These are phyloP conservation scores for Phaffomyces thermotolerans DNA, from an alignment of 805 yeast species.

Conservation along the genomic window DNA sequence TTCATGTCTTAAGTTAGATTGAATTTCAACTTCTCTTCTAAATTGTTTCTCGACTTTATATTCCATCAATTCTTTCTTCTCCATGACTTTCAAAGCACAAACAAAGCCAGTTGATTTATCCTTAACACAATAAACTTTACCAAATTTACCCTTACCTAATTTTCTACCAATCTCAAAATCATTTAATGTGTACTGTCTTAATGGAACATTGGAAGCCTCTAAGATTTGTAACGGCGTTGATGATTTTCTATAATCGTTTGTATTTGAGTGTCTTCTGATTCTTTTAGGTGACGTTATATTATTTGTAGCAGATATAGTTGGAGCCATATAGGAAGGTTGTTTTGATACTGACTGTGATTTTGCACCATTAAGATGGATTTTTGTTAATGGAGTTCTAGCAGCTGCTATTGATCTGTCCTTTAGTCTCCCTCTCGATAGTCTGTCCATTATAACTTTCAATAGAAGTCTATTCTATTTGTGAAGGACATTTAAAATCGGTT, in stretches of 20 bases:
- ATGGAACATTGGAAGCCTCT: slow-evolving; percentile 21
- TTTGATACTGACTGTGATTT: slow-evolving; percentile 2
- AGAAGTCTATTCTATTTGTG: not conserved
- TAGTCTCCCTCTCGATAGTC: not conserved
- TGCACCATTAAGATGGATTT: slow-evolving; percentile 16
- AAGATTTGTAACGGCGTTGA: slow-evolving; percentile 20
- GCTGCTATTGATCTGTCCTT: slow-evolving; percentile 1
- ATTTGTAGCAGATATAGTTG: slow-evolving; percentile 22
- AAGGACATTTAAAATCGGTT: not conserved
- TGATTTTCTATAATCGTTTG: slow-evolving; percentile 7
- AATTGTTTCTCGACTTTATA: slow-evolving; percentile 79
- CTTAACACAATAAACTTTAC: slow-evolving; percentile 82
- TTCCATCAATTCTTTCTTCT: slow-evolving; percentile 66
- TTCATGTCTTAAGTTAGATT: slow-evolving; percentile 68
- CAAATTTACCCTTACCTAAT: slow-evolving; percentile 90
- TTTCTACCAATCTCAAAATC: slow-evolving; percentile 86
- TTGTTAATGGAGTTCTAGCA: slow-evolving; percentile 20
- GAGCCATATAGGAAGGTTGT: slow-evolving; percentile 25
- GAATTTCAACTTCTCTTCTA: slow-evolving; percentile 87
- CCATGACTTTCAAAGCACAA: slow-evolving; percentile 90
- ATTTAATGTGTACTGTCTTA: slow-evolving; percentile 32
- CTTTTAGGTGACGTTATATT: slow-evolving; percentile 19
- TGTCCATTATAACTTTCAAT: not conserved
- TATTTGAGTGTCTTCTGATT: slow-evolving; percentile 8
- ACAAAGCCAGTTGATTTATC: slow-evolving; percentile 71